Evolutionary conservation across 163 green algal species (phyloP), one percentile per base, ranked within the genome.

Genomic region (Volvox carteri): DNA sequence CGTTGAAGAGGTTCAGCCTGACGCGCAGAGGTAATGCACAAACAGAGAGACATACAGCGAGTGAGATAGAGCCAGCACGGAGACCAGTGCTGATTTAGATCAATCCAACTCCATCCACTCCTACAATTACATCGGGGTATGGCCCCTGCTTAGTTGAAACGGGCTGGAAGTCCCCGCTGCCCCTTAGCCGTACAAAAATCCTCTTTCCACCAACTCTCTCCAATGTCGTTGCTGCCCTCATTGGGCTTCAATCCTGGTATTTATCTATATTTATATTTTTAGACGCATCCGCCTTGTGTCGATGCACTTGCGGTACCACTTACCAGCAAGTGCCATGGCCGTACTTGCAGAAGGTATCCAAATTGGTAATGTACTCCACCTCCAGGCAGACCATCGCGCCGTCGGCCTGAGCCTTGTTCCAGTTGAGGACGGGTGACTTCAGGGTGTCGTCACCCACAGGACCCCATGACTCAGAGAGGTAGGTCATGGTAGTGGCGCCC

Each of bases 351-450:
- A 84, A 84, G 50, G 33, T 52, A 21, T 72, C 35, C 1, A 84
- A 18, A 33, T 65, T 35, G 4, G 54, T 50, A 1, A 21, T 14
- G 76, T 73, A 19, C 18, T 84, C 35, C 16, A 84, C 41, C 52
- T 84, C 76, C 35, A 84, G 21, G 52, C 76, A 84, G 23, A 84
- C 18, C 52, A 52, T 9, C 50, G 30, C 50, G 12, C 21, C 30
- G 76, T 39, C 11, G 1, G 76, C 76, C 76, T 84, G 76, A 0
- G 12, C 35, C 16, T 28, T 52, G 50, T n/a, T 84, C 76, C 76
- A 84, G 35, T 84, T 70, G 18, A 84, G 19, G 7, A 44, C 41
- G 0, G 76, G 60, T 4, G 54, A 30, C 76, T 84, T 84, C n/a
- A 84, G 35, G 0, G 76, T 84, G 14, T 54, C 8, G 30, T 73